Evolutionary conservation across 805 yeast species (phyloP).

Genomic region (Myxozyma nipponensis): DNA sequence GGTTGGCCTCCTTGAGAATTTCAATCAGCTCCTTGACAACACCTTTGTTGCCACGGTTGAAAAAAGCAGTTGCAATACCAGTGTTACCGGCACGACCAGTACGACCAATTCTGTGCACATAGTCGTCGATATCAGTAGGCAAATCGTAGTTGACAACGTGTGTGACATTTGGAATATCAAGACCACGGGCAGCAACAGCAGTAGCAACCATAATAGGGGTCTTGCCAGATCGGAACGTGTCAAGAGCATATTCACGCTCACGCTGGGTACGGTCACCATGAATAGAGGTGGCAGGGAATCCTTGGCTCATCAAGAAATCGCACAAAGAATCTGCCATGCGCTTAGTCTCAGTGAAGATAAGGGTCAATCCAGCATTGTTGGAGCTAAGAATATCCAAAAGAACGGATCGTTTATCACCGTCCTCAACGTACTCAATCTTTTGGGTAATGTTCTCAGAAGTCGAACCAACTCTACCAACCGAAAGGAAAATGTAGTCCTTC

Average conservation of each 20-base stretch:
- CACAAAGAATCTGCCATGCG: conserved; percentile 96
- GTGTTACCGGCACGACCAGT: conserved; percentile 99
- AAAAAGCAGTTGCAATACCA: conserved; percentile 97
- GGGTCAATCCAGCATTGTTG: conserved; percentile 78
- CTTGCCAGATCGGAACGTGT: conserved; percentile 85
- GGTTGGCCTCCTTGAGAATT: conserved; percentile 90
- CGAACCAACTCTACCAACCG: conserved; percentile 99
- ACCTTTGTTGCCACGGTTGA: conserved; percentile 91
- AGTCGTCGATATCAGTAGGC: conserved; percentile 96
- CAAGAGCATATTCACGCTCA: conserved; percentile 97
- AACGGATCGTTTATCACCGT: conserved; percentile 84
- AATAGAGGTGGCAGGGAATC: conserved; percentile 95
- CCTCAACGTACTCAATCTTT: conserved; percentile 86
- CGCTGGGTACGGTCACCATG: conserved; percentile 98
- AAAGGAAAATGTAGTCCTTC: conserved; percentile 89
- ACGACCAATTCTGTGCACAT: conserved; percentile 99
- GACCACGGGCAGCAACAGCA: conserved; percentile 99
- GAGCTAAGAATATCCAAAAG: conserved; percentile 80
- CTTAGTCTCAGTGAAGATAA: conserved; percentile 96
- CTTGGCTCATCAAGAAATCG: conserved; percentile 82
- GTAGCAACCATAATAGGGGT: conserved; percentile 97
- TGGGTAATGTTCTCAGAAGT: conserved; percentile 98
- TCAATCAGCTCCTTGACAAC: conserved; percentile 84
- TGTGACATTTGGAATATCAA: conserved; percentile 98
- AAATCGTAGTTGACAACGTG: conserved; percentile 97